Evolutionary conservation across 495 filamentous ascomycete species (phyloP).

Genomic region (Xylaria cubensis): DNA sequence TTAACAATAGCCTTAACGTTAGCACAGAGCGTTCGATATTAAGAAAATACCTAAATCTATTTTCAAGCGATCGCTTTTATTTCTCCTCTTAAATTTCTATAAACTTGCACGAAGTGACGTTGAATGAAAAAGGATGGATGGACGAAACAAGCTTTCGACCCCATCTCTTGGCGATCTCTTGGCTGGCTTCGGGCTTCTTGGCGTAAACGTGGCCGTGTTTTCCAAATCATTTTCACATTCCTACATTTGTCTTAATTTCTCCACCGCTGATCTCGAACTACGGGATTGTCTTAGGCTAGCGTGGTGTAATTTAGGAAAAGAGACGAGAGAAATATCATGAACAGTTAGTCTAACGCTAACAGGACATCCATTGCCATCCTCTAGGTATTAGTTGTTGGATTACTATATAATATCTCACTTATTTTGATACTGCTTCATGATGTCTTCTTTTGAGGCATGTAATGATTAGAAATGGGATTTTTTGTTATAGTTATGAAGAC

Average conservation of each 20-base stretch:
- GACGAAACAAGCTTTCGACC: slow-evolving; percentile 39
- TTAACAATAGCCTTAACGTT: neutral
- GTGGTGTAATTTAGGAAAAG: no score
- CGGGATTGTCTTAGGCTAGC: neutral
- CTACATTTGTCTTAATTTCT: neutral
- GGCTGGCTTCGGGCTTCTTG: slow-evolving; percentile 27
- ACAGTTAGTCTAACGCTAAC: no score
- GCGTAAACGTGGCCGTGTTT: neutral
- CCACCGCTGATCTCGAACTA: neutral
- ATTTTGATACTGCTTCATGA: no score
- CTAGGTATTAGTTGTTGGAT: no score
- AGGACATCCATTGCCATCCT: no score
- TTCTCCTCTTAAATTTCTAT: neutral
- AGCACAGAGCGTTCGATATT: neutral
- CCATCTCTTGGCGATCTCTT: slow-evolving; percentile 45
- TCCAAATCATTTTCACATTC: neutral
- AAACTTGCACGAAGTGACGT: slow-evolving; percentile 10
- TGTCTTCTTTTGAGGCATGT: no score
- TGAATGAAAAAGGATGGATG: slow-evolving; percentile 1
- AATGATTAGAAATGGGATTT: no score
- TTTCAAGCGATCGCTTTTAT: neutral
- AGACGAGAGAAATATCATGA: no score
- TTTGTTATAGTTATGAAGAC: no score
- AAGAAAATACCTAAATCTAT: neutral
- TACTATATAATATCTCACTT: no score